These are phyloP conservation scores for Patellifolia procumbens DNA, from an alignment of 179 eudicot species.

Conservation along the genomic window DNA sequence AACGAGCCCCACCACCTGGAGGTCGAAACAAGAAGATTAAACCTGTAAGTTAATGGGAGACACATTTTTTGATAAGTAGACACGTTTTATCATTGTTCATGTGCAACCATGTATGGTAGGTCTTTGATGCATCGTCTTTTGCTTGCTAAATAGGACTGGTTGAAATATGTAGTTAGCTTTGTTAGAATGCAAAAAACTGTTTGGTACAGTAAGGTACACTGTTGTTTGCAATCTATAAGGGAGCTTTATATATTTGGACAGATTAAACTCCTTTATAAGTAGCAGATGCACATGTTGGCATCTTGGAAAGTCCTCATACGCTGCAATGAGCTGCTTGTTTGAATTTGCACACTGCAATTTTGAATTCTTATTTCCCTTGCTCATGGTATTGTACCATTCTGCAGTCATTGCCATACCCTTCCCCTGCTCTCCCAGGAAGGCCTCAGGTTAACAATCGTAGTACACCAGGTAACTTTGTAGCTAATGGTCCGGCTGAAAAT, in stretches of 20 bases:
- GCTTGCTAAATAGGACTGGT: neutral
- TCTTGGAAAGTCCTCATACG: neutral
- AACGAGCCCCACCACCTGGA: slow-evolving; percentile 52
- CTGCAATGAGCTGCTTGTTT: neutral
- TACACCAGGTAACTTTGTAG: slow-evolving; percentile 35
- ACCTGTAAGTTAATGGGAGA: slow-evolving; percentile 45
- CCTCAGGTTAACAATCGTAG: slow-evolving; percentile 42
- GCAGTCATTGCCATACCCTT: slow-evolving; percentile 48
- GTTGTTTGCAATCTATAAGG: neutral
- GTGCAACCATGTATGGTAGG: slow-evolving; percentile 1
- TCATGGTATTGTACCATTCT: slow-evolving; percentile 19
- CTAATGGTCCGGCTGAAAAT: slow-evolving; percentile 42
- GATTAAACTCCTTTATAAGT: neutral
- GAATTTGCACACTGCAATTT: slow-evolving; percentile 5
- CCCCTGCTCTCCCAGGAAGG: slow-evolving; percentile 50
- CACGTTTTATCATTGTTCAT: neutral
- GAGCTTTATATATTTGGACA: neutral
- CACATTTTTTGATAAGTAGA: slow-evolving; percentile 1
- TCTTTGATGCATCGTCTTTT: neutral
- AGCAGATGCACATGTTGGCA: neutral
- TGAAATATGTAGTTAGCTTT: slow-evolving; percentile 13
- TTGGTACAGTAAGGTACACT: neutral
- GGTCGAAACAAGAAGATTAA: slow-evolving; percentile 58
- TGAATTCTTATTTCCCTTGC: neutral
- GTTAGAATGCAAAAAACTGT: neutral